Conservation (phyloP, 2,329 filamentous ascomycete species). For the Xylaria sp. region DNA sequence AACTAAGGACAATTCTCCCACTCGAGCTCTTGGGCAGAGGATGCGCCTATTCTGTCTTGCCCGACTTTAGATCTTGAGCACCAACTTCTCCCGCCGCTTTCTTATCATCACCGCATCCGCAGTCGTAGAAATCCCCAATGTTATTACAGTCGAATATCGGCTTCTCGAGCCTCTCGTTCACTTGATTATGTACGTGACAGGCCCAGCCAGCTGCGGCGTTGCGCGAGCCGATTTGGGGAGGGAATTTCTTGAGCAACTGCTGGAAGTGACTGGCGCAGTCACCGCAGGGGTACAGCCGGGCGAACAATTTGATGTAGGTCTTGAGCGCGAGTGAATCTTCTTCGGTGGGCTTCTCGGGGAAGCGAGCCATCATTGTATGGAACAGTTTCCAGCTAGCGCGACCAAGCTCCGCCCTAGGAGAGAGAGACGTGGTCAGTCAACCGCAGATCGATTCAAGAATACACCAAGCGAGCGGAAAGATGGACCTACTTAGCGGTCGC, state of each 20-base stretch:
- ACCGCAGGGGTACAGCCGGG: slow-evolving; percentile 75
- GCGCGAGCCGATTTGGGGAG: slow-evolving; percentile 71
- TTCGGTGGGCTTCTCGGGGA: slow-evolving; percentile 70
- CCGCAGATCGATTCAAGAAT: neutral
- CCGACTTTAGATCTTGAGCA: slow-evolving; percentile 46
- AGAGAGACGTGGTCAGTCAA: slow-evolving; percentile 29
- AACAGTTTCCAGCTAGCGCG: slow-evolving; percentile 76
- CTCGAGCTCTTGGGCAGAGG: neutral
- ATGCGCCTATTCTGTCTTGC: slow-evolving; percentile 41
- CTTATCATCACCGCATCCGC: slow-evolving; percentile 73
- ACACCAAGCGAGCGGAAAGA: neutral
- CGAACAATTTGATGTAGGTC: slow-evolving; percentile 73
- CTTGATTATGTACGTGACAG: slow-evolving; percentile 74
- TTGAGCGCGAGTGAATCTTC: slow-evolving; percentile 71
- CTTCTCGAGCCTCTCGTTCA: slow-evolving; percentile 72
- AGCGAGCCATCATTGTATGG: slow-evolving; percentile 76
- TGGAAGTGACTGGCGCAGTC: slow-evolving; percentile 76
- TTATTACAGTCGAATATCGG: slow-evolving; percentile 71
- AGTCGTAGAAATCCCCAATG: slow-evolving; percentile 77
- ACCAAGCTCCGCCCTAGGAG: slow-evolving; percentile 68
- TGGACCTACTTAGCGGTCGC: slow-evolving; percentile 75
- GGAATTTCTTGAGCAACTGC: slow-evolving; percentile 67
- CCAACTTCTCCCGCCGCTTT: slow-evolving; percentile 45
- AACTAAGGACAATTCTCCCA: neutral
- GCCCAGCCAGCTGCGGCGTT: slow-evolving; percentile 74